Evolutionary conservation across 2,329 filamentous ascomycete species (phyloP).

Genomic region (Sclerotinia minor): DNA sequence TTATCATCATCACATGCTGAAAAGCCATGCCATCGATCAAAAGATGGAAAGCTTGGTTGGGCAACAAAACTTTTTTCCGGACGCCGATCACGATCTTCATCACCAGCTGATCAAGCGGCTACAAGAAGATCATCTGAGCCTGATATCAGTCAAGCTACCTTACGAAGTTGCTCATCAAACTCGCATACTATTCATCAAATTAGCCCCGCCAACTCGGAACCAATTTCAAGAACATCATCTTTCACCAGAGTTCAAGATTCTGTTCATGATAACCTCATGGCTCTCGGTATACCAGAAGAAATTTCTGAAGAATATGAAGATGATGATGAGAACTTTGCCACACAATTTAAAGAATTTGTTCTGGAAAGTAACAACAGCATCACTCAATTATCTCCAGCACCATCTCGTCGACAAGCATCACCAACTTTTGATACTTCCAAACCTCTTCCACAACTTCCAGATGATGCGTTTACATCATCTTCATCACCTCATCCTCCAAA

Average conservation of each 20-base stretch:
- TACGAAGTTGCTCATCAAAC: background rate
- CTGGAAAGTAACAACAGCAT: slow-evolving; percentile 32
- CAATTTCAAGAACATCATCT: slow-evolving; percentile 33
- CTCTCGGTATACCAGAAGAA: slow-evolving; percentile 48
- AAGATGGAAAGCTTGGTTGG: slow-evolving; percentile 27
- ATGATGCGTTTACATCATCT: slow-evolving; percentile 26
- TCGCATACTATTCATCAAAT: slow-evolving; percentile 10
- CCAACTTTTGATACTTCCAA: slow-evolving; percentile 30
- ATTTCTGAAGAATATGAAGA: slow-evolving; percentile 55
- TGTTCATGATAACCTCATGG: background rate
- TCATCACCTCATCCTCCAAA: slow-evolving; percentile 31
- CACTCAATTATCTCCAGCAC: slow-evolving; percentile 38
- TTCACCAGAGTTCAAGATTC: background rate
- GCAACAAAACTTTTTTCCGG: slow-evolving; percentile 18
- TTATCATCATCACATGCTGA: background rate
- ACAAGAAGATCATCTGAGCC: slow-evolving; percentile 16
- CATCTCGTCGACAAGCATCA: slow-evolving; percentile 28
- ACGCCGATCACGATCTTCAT: slow-evolving; percentile 33
- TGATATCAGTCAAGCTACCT: slow-evolving; percentile 26
- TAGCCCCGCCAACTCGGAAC: background rate
- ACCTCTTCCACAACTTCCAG: slow-evolving; percentile 38
- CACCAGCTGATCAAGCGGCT: slow-evolving; percentile 40
- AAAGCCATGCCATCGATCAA: slow-evolving; percentile 14
- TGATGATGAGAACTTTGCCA: slow-evolving; percentile 65
- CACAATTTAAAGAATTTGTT: slow-evolving; percentile 34